Base-by-base conservation (phyloP, 768 basidiomycete genomes). In the Macrocybe gigantea region DNA sequence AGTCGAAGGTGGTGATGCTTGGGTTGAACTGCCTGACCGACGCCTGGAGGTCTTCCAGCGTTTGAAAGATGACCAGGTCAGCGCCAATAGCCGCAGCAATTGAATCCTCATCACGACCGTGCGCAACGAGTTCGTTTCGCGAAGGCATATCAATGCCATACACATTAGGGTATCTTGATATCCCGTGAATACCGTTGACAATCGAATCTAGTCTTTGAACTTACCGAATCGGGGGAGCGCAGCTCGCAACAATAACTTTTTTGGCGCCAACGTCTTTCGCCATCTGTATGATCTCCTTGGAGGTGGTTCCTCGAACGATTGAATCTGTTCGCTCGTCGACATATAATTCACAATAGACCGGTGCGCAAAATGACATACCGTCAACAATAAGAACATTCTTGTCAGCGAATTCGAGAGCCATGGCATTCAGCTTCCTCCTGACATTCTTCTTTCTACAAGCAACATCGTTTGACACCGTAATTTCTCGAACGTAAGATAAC, bases 91-190 rank as follows among this genome's bases (percentile, higher is more conserved):
- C 80, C 14, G 68, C 58, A 3, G 92, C 87, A 52, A 98, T 84
- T 51, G 83, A 78, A 15, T 78, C 72, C 8, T 76, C 78, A 45
- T 81, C 79, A 43, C 92, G 82, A 33, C 75, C 78, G 63, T 93
- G 73, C 0, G 93, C 95, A 44, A 98, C 93, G 32, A 98, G 84
- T 61, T 98, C 95, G 33, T 74, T 68, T n/a, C 91, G 82, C 3
- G 93, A 92, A 31, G 96, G 95, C 96, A 98, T 99, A 70, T 99
- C 96, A 61, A 99, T 99, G 13, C 96, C 96, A 65, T 99, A 98
- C 5, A 99, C 96, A 61, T 98, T 96, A 5, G 93, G 85, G 62
- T 82, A 80, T 29, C 91, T 90, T 49, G 1, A 9, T 3, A 32
- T 14, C 4, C 32, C 31, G 38, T 7, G 33, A 34, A 15, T 11